Evolutionary conservation across 1,139 yeast species (phyloP).

Genomic region (Hyphopichia wangnamkhiaoensis): DNA sequence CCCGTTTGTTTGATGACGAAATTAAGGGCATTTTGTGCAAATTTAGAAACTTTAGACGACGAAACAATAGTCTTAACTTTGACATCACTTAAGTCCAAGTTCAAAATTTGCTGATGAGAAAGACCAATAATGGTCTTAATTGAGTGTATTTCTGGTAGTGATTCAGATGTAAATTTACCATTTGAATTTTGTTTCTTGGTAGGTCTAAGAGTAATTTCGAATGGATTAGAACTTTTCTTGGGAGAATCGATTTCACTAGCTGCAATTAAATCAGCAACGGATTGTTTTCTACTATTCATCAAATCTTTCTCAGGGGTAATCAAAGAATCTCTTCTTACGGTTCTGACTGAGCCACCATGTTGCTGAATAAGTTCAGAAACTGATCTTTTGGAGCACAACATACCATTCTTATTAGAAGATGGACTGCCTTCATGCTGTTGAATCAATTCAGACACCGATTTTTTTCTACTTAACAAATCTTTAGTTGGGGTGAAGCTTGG

Average conservation of each 20-base stretch:
- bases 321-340: constrained; percentile 4
- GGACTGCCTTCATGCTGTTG: constrained; percentile 5
- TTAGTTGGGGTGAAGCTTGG: constrained; percentile 4
- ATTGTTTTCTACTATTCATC: constrained; percentile 2
- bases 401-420: background rate
- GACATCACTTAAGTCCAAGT: constrained; percentile 37
- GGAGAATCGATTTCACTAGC: background rate
- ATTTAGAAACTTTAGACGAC: constrained; percentile 33
- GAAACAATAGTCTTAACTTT: constrained; percentile 40
- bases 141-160: constrained; percentile 36
- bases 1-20: constrained; percentile 30
- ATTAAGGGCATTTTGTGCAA: constrained; percentile 28
- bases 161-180: constrained; percentile 27
- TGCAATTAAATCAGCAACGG: constrained; percentile 2
- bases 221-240: constrained; percentile 19
- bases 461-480: background rate
- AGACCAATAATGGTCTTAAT: constrained; percentile 44
- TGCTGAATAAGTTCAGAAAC: constrained; percentile 6
- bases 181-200: constrained; percentile 30
- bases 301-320: constrained; percentile 2
- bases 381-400: constrained; percentile 2
- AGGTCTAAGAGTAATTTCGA: constrained; percentile 32
- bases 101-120: constrained; percentile 37
- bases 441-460: constrained; percentile 5
- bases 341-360: constrained; percentile 3